Evolutionary conservation across 805 yeast species (phyloP).

Genomic region (Myxozyma vanderwaltii): DNA sequence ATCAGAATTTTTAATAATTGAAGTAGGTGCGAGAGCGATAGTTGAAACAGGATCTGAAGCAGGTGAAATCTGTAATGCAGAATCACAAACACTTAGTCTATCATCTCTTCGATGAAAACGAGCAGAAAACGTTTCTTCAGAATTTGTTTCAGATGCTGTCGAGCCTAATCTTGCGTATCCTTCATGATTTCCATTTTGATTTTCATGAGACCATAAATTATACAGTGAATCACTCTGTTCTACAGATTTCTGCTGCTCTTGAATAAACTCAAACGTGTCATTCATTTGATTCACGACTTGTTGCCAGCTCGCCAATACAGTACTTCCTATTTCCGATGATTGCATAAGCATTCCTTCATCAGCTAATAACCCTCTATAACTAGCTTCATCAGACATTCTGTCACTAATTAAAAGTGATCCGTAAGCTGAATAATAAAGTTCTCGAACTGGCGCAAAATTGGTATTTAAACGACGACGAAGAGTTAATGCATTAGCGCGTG

Average conservation of each 20-base stretch:
- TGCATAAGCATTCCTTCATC: conserved; percentile 4
- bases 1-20: background rate
- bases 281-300: conserved; percentile 5
- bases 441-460: conserved; percentile 7
- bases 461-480: conserved; percentile 3
- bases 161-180: background rate
- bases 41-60: conserved; percentile 6
- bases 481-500: conserved; percentile 1
- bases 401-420: background rate
- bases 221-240: background rate
- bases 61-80: background rate
- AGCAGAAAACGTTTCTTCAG: background rate
- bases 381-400: background rate
- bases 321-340: background rate
- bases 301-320: conserved; percentile 3
- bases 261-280: background rate
- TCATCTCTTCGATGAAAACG: background rate
- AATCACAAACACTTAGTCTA: background rate
- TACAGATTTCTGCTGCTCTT: background rate
- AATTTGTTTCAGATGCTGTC: background rate
- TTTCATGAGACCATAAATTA: background rate
- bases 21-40: conserved; percentile 2
- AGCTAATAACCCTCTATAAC: background rate
- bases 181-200: background rate
- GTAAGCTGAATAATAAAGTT: background rate